Percentiles rank a stretch among this genome's conserved stretches.
Evolutionary conservation across 176 grass and related monocot species (phyloP).

Genomic region (Sorghum bicolor): DNA sequence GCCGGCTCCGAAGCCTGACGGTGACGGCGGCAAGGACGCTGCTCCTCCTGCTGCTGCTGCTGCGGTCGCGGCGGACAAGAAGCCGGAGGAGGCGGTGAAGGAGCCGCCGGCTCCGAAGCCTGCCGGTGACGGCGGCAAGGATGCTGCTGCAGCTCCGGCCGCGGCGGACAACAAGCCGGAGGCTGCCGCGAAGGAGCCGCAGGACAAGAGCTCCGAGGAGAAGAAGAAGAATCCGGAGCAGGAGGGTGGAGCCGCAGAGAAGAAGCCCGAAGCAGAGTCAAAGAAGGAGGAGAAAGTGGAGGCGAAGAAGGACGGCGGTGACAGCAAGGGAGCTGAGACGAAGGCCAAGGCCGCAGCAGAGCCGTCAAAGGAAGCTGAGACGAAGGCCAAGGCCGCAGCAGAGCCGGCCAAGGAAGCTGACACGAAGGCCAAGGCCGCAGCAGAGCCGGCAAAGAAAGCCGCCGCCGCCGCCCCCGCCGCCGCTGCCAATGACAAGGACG

Average conservation of each 20-base stretch:
- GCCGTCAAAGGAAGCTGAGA: not conserved
- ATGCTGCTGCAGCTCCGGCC: not conserved
- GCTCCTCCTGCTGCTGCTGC: not conserved
- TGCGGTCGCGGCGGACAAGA: conserved; percentile 28
- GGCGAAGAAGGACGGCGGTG: conserved; percentile 31
- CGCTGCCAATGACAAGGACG: conserved; percentile 3
- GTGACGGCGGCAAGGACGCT: conserved; percentile 36
- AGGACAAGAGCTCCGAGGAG: not conserved
- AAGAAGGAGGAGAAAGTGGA: conserved; percentile 18
- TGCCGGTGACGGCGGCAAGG: too few species aligned
- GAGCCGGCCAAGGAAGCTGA: not conserved
- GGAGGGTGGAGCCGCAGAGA: not conserved
- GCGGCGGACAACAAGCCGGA: conserved; percentile 18
- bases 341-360: conserved; percentile 34
- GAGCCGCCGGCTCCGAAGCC: too few species aligned
- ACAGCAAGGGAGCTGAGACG: conserved; percentile 11
- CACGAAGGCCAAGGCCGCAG: conserved; percentile 37
- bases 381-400: conserved; percentile 34
- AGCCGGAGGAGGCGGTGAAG: conserved; percentile 19
- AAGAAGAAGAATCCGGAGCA: not conserved
- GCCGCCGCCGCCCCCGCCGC: not conserved
- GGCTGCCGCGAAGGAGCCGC: conserved; percentile 14
- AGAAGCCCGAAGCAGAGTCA: conserved; percentile 15
- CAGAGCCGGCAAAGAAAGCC: conserved; percentile 25
- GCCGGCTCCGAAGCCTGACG: not conserved